Evolutionary conservation across 306 rosid species (phyloP).

Genomic region (Vigna mungo): DNA sequence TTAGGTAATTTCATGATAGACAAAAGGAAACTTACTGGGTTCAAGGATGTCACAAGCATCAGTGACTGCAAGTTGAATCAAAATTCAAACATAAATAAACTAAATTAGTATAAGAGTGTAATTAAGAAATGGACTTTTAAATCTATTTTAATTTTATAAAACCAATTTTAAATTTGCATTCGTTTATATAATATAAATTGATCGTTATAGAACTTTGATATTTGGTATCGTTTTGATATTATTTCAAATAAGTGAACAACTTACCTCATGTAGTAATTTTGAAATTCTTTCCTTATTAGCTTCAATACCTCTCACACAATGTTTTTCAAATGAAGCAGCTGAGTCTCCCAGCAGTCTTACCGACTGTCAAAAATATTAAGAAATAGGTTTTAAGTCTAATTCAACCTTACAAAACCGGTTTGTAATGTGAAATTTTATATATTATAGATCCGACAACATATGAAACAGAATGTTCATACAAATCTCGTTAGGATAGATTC

Average conservation of each 20-base stretch:
- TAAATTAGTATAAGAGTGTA: constrained; percentile 50
- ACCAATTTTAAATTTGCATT: no score
- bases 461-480: no score
- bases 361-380: constrained; percentile 79
- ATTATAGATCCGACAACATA: no score
- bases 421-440: no score
- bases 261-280: constrained; percentile 87
- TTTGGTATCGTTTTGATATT: constrained; percentile 23
- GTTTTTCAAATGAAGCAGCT: constrained; percentile 88
- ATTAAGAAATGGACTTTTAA: neutral
- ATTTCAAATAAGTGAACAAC: constrained; percentile 41
- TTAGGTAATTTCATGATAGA: constrained; percentile 25
- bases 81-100: constrained; percentile 39
- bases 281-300: constrained; percentile 94
- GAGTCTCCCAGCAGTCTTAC: constrained; percentile 92
- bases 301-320: constrained; percentile 90
- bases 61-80: constrained; percentile 72
- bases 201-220: neutral
- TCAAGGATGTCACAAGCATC: constrained; percentile 94
- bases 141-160: no score
- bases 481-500: no score
- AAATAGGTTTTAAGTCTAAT: no score
- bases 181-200: no score
- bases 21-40: constrained; percentile 74
- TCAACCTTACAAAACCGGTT: no score